These are phyloP conservation scores for Vanderwaltozyma yarrowii DNA, from an alignment of 805 yeast species.

Conservation along the genomic window DNA sequence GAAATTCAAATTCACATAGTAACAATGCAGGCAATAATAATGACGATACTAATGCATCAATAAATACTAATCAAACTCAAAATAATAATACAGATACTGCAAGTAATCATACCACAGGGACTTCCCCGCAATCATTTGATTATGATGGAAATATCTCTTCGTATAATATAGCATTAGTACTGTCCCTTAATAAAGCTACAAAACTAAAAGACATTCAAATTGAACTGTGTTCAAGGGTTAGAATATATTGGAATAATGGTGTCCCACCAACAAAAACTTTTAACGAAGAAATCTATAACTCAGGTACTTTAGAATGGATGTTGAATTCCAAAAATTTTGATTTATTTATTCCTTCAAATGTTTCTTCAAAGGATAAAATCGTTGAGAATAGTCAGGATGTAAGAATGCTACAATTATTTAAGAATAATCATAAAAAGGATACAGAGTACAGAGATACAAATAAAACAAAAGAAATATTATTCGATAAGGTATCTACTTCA, in stretches of 20 bases:
- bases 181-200: constrained; percentile 35
- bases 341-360: constrained; percentile 28
- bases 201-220: constrained; percentile 31
- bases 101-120: neutral
- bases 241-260: constrained; percentile 44
- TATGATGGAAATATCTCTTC: constrained; percentile 28
- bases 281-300: constrained; percentile 37
- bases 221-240: constrained; percentile 35
- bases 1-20: no score
- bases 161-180: constrained; percentile 43
- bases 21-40: neutral
- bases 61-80: neutral
- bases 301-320: constrained; percentile 41
- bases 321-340: constrained; percentile 34
- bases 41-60: neutral
- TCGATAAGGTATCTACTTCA: neutral
- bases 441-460: constrained; percentile 8
- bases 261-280: constrained; percentile 38
- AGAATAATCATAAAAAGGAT: constrained; percentile 2
- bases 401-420: constrained; percentile 5
- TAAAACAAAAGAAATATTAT: constrained; percentile 3
- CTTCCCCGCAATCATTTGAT: neutral
- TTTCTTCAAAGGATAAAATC: constrained; percentile 9
- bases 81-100: no score
- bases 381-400: constrained; percentile 3